A percentile compares a stretch with the other conserved stretches of the same genome.
These are phyloP conservation scores for Globisporangium cystogenes DNA, from an alignment of 352 stramenopile genomes.

Conservation along the genomic window DNA sequence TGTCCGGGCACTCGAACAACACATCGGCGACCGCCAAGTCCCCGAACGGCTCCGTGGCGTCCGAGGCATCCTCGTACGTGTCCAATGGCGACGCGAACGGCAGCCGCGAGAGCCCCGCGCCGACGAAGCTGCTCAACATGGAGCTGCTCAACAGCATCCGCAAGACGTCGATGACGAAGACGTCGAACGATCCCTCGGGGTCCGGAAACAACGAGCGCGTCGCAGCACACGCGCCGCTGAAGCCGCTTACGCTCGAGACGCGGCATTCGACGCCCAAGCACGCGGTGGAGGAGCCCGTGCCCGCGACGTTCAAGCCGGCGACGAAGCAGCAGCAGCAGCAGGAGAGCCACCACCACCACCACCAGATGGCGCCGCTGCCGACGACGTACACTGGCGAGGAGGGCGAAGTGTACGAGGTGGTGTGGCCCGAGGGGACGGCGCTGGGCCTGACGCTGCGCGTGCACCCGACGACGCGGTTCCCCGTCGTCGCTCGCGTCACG, in stretches of 20 bases:
- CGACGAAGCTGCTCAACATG: slow-evolving; percentile 35
- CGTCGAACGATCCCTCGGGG: slow-evolving; percentile 23
- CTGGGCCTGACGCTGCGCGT: slow-evolving; percentile 62
- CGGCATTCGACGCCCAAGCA: slow-evolving; percentile 16
- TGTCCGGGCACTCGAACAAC: slow-evolving; percentile 7
- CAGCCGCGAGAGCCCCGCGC: slow-evolving; percentile 8
- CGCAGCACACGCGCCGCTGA: slow-evolving; percentile 20
- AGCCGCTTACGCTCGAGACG: slow-evolving; percentile 33
- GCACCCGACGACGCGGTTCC: slow-evolving; percentile 63
- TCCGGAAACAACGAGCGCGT: slow-evolving; percentile 10
- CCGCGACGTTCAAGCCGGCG: slow-evolving; percentile 1
- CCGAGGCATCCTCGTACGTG: not conserved
- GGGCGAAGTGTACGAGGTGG: slow-evolving; percentile 62
- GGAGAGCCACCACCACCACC: slow-evolving; percentile 1
- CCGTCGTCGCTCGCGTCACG: slow-evolving; percentile 65
- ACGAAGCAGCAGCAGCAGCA: slow-evolving; percentile 1
- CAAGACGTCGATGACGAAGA: slow-evolving; percentile 35
- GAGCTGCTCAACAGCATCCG: slow-evolving; percentile 26
- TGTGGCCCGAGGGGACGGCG: slow-evolving; percentile 63
- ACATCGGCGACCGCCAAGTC: slow-evolving; percentile 6
- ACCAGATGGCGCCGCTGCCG: slow-evolving; percentile 7
- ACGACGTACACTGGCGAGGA: slow-evolving; percentile 29
- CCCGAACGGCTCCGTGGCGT: not conserved
- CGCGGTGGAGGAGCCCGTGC: slow-evolving; percentile 11
- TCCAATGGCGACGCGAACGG: slow-evolving; percentile 15